Evolutionary conservation across 2,329 filamentous ascomycete genomes (phyloP), one percentile per base, ranked within the genome.

Genomic region (Zasmidium angulare): DNA sequence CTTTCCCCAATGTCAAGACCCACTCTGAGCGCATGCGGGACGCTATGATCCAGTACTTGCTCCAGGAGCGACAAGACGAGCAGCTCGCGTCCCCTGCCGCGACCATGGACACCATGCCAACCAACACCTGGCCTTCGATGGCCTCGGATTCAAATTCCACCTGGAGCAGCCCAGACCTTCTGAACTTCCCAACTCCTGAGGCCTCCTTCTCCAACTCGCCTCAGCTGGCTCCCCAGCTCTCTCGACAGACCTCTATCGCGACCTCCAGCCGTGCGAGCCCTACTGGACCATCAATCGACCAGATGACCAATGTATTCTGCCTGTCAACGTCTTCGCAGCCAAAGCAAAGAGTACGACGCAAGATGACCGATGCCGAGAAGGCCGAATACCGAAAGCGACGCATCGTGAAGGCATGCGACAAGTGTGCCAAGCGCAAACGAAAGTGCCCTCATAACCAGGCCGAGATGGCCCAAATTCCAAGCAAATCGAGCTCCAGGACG

Each of bases 21-120:
- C 74, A 76, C 53, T 70, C 71, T n/a, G 74, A 75, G 59, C 72
- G 74, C 50, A 73, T 75, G 71, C 70, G 74, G 7, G 71, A 75
- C 46, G 74, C 74, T 43, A 70, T 73, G 50, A 75, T 76, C 53
- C 68, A 74, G 46, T 76, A 73, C 65, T 64, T 75, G 26, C 58
- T 75, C 53, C 63, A 72, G n/a, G 74, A 76, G 62, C 69, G 69
- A 52, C 60, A 69, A 21, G 71, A 72, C 50, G 66, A 67, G 56
- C 50, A 46, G 29, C 51, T 46, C 9, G 20, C 31, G 4, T 62
- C 64, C n/a, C 60, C 66, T 26, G 60, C 67, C 1, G 57, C 55
- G 19, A 63, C 64, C 23, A 61, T 66, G 36, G 62, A 66, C 43
- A 60, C 61, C 29, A 59, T 68, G n/a, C 51, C 61, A 29, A 61